Conservation (phyloP, 2,329 filamentous ascomycete genomes). For the Claviceps quebecensis region DNA sequence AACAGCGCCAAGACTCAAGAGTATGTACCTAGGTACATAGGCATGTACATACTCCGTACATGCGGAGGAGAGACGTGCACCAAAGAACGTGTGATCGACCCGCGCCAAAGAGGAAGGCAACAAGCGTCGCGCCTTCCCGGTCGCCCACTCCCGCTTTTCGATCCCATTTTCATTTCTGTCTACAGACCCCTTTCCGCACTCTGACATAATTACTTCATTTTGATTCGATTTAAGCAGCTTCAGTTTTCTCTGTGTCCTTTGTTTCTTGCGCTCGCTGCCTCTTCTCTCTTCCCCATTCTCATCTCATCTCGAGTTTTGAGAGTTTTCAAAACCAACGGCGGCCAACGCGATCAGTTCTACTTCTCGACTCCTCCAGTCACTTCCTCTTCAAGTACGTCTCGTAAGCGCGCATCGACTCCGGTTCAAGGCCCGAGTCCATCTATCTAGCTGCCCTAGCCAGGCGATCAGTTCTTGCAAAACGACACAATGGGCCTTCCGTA, state of each 20-base stretch:
- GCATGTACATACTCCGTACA: background rate
- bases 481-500: constrained; percentile 34
- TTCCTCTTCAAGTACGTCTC: no score
- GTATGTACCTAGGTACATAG: no score
- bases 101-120: background rate
- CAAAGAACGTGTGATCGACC: background rate
- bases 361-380: no score
- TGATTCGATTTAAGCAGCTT: no score
- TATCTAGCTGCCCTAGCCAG: background rate
- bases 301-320: no score
- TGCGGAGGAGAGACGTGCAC: background rate
- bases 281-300: background rate
- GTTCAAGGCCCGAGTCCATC: background rate
- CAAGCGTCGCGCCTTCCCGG: background rate
- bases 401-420: background rate
- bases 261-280: background rate
- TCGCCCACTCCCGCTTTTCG: background rate
- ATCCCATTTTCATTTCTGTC: background rate
- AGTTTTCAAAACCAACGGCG: background rate
- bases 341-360: background rate
- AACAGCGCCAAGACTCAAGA: no score
- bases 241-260: background rate
- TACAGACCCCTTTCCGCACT: background rate
- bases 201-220: no score
- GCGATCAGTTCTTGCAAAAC: background rate